Evolutionary conservation across 2,329 filamentous ascomycete species (phyloP).

Genomic region (Venturia pyrina): DNA sequence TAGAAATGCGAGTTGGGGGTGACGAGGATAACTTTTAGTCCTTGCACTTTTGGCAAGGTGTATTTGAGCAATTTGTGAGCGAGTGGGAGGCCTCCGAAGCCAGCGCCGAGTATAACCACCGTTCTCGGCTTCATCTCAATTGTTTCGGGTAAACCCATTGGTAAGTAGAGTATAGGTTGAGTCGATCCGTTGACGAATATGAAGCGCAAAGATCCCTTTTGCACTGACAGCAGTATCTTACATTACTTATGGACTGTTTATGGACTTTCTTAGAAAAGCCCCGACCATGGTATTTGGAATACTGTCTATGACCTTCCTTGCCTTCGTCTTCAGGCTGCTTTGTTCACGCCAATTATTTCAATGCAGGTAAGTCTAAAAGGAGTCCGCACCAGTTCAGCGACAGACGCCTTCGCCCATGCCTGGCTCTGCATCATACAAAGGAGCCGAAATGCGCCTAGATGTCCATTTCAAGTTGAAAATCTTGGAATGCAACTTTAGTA

Average conservation of each 20-base stretch:
- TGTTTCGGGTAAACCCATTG: background rate
- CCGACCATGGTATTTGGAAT: background rate
- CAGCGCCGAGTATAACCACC: background rate
- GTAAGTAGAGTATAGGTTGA: background rate
- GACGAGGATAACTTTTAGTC: background rate
- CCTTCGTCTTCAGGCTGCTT: background rate
- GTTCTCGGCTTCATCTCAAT: background rate
- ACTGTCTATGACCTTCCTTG: background rate
- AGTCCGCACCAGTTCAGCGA: background rate
- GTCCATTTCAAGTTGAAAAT: background rate
- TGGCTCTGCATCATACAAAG: background rate
- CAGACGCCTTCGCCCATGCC: background rate
- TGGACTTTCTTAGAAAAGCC: background rate
- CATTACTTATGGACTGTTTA: background rate
- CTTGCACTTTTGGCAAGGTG: background rate
- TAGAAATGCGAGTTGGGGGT: background rate
- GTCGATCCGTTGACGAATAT: background rate
- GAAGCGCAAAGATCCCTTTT: background rate
- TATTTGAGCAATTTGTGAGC: background rate
- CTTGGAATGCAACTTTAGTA: background rate
- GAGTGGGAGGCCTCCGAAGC: background rate
- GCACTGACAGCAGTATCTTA: background rate
- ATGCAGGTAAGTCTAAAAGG: background rate
- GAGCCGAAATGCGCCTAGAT: background rate
- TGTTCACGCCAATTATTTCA: background rate